Evolutionary conservation across 1,284 basidiomycete genomes (phyloP).

Genomic region (Peniophora sp.): DNA sequence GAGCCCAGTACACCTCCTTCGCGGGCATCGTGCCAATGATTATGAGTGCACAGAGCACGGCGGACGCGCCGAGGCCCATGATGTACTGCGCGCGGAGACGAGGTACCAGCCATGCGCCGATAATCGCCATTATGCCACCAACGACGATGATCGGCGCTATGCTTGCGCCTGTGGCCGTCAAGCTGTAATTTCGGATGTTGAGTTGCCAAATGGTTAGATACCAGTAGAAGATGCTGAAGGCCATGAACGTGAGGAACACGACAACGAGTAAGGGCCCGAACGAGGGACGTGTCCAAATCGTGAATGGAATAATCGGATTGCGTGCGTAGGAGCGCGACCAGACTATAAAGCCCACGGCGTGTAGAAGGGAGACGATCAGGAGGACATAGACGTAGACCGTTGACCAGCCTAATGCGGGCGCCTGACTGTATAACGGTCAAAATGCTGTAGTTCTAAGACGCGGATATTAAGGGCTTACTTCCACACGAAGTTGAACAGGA

Average conservation of each 20-base stretch:
- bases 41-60: background rate
- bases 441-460: too few species aligned
- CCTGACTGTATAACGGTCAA: constrained; percentile 2
- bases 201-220: constrained; percentile 4
- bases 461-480: constrained; percentile 1
- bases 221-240: constrained; percentile 4
- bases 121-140: background rate
- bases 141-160: constrained; percentile 1
- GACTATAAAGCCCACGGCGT: background rate
- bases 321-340: constrained; percentile 1
- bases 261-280: constrained; percentile 1
- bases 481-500: constrained; percentile 4
- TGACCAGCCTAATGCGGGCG: constrained; percentile 3
- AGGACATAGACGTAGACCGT: constrained; percentile 5
- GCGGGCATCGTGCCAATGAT: constrained; percentile 5
- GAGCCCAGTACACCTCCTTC: constrained; percentile 7
- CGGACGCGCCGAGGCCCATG: constrained; percentile 1
- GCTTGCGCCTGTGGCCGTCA: background rate
- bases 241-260: constrained; percentile 5
- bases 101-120: constrained; percentile 3
- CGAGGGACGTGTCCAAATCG: constrained; percentile 5
- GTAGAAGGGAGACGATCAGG: constrained; percentile 4
- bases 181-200: constrained; percentile 2
- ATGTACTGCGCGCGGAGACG: constrained; percentile 1
- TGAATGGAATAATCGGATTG: constrained; percentile 4